These are phyloP conservation scores for Vanilla planifolia DNA, from an alignment of 106 monocot genomes.

Conservation along the genomic window DNA sequence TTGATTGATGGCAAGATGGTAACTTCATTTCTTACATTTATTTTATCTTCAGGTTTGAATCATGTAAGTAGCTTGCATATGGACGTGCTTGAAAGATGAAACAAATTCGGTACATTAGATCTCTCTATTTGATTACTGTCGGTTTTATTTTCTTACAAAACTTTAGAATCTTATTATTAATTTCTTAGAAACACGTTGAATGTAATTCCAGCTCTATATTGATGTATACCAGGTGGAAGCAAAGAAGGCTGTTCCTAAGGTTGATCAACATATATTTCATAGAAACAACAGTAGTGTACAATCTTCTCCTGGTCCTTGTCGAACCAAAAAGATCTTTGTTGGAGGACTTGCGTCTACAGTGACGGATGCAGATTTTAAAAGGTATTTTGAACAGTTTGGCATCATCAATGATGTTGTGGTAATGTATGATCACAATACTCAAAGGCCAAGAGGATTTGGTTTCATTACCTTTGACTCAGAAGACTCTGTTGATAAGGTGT, in stretches of 20 bases:
- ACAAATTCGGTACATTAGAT: too few relatives aligned
- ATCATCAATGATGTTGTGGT: slow-evolving; percentile 44
- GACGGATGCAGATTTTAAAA: slow-evolving; percentile 46
- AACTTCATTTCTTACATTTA: slow-evolving; percentile 2
- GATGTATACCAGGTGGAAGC: slow-evolving; percentile 43
- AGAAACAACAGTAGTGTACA: slow-evolving; percentile 28
- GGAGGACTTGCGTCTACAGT: slow-evolving; percentile 50
- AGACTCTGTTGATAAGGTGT: slow-evolving; percentile 44
- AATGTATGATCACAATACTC: slow-evolving; percentile 66
- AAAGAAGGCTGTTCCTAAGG: slow-evolving; percentile 59
- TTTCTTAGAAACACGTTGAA: not conserved
- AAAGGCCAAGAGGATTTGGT: slow-evolving; percentile 57
- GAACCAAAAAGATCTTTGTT: slow-evolving; percentile 58
- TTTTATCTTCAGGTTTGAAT: not conserved
- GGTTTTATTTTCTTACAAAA: not conserved
- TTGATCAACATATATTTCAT: slow-evolving; percentile 35
- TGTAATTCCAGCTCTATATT: slow-evolving; percentile 3
- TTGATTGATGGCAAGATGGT: slow-evolving; percentile 27
- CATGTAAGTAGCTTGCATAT: not conserved
- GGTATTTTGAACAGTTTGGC: slow-evolving; percentile 57
- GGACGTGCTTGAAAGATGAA: too few relatives aligned
- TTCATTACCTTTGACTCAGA: slow-evolving; percentile 57
- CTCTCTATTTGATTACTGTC: too few relatives aligned
- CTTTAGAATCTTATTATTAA: not conserved
- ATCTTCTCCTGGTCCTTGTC: slow-evolving; percentile 35